A percentile compares a stretch with the other conserved stretches of the same genome.
Evolutionary conservation across 2,329 filamentous ascomycete genomes (phyloP).

Genomic region (Lojkania enalia): DNA sequence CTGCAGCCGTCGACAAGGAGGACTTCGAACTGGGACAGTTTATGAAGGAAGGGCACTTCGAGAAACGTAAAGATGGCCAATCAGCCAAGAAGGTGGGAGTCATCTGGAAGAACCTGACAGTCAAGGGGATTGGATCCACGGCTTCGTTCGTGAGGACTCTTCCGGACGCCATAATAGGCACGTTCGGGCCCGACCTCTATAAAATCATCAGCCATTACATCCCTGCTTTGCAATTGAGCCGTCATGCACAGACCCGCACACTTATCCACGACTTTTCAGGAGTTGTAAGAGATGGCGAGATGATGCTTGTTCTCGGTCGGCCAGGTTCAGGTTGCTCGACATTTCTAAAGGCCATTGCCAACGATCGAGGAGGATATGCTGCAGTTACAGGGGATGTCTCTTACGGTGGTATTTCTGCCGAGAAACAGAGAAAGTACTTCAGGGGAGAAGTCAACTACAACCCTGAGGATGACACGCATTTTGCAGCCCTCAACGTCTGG

Average conservation of each 20-base stretch:
- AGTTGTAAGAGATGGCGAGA: slow-evolving; percentile 68
- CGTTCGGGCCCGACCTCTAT: slow-evolving; percentile 80
- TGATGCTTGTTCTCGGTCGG: slow-evolving; percentile 72
- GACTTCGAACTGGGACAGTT: slow-evolving; percentile 72
- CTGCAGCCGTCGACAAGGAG: slow-evolving; percentile 50
- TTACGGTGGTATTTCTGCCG: slow-evolving; percentile 71
- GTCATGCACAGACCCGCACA: slow-evolving; percentile 54
- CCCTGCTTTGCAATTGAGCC: slow-evolving; percentile 55
- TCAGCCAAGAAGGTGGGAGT: slow-evolving; percentile 79
- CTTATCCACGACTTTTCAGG: slow-evolving; percentile 70
- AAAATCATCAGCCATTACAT: slow-evolving; percentile 60
- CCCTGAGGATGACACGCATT: slow-evolving; percentile 75
- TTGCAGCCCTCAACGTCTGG: slow-evolving; percentile 74
- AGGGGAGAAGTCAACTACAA: slow-evolving; percentile 79
- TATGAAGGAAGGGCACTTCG: slow-evolving; percentile 73
- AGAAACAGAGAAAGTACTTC: slow-evolving; percentile 69
- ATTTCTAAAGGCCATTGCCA: slow-evolving; percentile 75
- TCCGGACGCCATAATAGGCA: slow-evolving; percentile 73
- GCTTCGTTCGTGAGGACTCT: slow-evolving; percentile 72
- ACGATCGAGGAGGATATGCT: slow-evolving; percentile 68
- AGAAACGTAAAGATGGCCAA: slow-evolving; percentile 68
- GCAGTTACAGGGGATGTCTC: slow-evolving; percentile 69
- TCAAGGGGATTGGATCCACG: slow-evolving; percentile 69
- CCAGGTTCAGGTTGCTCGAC: slow-evolving; percentile 77
- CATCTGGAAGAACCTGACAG: slow-evolving; percentile 74